Evolutionary conservation across 73 alveolate species (phyloP).

Genomic region (Paramecium tetraurelia): DNA sequence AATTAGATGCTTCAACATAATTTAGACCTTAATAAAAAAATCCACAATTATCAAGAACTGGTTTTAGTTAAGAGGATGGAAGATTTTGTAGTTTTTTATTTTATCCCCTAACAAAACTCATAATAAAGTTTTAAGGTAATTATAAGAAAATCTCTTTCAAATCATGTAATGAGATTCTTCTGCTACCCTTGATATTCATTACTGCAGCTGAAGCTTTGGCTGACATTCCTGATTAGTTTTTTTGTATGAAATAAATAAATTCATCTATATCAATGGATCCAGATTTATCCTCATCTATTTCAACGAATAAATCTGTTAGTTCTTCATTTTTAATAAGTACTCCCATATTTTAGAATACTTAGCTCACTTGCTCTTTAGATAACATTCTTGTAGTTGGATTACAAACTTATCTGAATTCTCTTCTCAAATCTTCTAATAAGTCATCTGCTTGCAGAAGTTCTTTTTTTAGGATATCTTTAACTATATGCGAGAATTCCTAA

Average conservation of each 20-base stretch:
- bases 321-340: conserved; percentile 30
- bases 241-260: conserved; percentile 34
- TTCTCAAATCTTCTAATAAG: conserved; percentile 48
- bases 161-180: conserved; percentile 46
- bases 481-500: conserved; percentile 29
- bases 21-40: conserved; percentile 12
- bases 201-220: conserved; percentile 54
- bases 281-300: conserved; percentile 55
- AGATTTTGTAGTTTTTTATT: conserved; percentile 42
- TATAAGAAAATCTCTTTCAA: conserved; percentile 25
- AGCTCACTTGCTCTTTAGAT: conserved; percentile 38
- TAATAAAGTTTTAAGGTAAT: conserved; percentile 45
- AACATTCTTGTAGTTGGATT: conserved; percentile 50
- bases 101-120: conserved; percentile 44
- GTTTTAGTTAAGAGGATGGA: conserved; percentile 20
- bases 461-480: conserved; percentile 47
- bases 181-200: conserved; percentile 45
- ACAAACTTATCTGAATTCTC: conserved; percentile 48
- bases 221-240: conserved; percentile 39
- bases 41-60: conserved; percentile 46
- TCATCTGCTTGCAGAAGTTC: conserved; percentile 59
- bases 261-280: conserved; percentile 63
- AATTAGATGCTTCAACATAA: background rate
- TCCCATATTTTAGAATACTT: conserved; percentile 54
- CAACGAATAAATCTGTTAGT: conserved; percentile 52